Evolutionary conservation across 1,284 basidiomycete genomes (phyloP), one percentile per base, ranked within the genome.

Genomic region (Apiotrichum veenhuisii): DNA sequence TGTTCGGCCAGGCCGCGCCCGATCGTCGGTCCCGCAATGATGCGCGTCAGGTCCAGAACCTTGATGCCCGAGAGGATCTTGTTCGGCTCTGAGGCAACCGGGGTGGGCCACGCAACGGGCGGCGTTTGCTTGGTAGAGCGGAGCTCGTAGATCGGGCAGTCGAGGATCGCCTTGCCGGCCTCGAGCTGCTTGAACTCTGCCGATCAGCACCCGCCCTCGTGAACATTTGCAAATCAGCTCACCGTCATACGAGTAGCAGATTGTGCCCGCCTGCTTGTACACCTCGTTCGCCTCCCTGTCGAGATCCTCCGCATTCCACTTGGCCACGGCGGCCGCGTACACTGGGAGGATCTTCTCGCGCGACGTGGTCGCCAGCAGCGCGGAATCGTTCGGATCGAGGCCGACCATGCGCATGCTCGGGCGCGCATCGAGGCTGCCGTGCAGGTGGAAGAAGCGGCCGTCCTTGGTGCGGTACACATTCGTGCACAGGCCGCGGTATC

Each of bases 131-230:
- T 22, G 3, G 41, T 11, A 12, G 36, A 20, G 23, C 36, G 27
- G 14, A 60, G 58, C 52, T 60, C 58, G 43, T 60, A 60, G 15
- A 60, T 42, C 0, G 58, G 58, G 23, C 25, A 37, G 41, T 61
- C 22, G 30, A 25, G 3, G 26, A 61, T 52, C 2, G 55, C 59
- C 45, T 54, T 47, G 15, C 55, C 59, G 2, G 49, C 42, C 25
- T 54, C 49, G 33, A 52, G 45, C 14, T 46, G 20, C 23, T 30
- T 23, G 52, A 61, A 57, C 49, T 61, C 58, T 55, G 25, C 3
- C 12, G 7, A 30, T 30, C 12, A 30, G 30, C 30, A 40, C 48
- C 38, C 49, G 53, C 22, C 2, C 8, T 26, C 5, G 1, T 1
- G 10, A 10, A 3, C 34, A 17, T 11, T 4, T n/a, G 8, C 11